Evolutionary conservation across 2,329 filamentous ascomycete species (phyloP).

Genomic region (Arthrobotrys iridis): DNA sequence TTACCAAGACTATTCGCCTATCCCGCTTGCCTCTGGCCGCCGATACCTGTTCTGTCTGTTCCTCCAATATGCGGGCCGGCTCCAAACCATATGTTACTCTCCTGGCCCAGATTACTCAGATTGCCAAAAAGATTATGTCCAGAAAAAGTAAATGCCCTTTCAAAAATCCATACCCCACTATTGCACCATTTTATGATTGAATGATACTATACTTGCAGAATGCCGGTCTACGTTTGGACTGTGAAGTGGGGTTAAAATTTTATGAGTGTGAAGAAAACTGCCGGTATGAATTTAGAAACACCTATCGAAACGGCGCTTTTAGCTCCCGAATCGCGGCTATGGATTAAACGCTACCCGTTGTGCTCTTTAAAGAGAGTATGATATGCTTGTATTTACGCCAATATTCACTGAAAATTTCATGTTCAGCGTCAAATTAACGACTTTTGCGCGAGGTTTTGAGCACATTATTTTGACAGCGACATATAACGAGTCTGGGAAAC

Average conservation of each 20-base stretch:
- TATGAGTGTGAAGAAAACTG: not conserved
- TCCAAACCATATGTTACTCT: not conserved
- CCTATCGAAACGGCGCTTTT: not conserved
- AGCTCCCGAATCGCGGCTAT: constrained; percentile 7
- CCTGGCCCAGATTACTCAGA: not conserved
- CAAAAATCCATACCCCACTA: not conserved
- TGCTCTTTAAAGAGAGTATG: not conserved
- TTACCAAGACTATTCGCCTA: not conserved
- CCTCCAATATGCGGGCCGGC: no score
- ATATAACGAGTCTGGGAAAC: not conserved
- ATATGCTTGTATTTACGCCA: not conserved
- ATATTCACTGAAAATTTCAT: not conserved
- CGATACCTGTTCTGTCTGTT: not conserved
- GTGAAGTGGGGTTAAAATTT: constrained; percentile 1
- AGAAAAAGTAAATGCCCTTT: not conserved
- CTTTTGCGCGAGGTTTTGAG: constrained; percentile 38
- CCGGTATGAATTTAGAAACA: not conserved
- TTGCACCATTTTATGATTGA: constrained; percentile 25
- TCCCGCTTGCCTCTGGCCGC: not conserved
- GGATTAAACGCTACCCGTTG: not conserved
- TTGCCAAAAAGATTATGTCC: not conserved
- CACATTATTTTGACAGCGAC: constrained; percentile 9
- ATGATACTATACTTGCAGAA: constrained; percentile 25
- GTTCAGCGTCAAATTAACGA: constrained; percentile 28
- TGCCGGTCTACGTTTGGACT: not conserved